Conservation (phyloP, 345 rosid genomes). For the Brassica incana region DNA sequence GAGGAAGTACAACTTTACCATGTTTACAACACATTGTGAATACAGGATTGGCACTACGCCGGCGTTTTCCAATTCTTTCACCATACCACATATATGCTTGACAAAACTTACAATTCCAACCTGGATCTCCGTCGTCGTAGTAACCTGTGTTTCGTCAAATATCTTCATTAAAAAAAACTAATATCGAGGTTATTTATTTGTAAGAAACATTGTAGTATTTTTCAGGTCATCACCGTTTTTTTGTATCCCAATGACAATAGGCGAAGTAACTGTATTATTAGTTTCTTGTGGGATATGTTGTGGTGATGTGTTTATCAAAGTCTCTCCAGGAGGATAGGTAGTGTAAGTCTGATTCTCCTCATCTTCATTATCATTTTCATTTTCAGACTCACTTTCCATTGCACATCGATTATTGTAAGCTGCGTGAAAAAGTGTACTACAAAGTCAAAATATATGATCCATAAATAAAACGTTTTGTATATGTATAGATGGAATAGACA, state of each 20-base stretch:
- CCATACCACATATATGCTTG: neutral
- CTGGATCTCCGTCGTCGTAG: neutral
- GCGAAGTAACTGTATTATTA: neutral
- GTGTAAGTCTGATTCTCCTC: no score
- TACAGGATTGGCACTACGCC: no score
- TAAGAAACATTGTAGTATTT: no score
- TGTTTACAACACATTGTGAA: no score
- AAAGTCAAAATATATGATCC: no score
- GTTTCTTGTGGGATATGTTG: neutral
- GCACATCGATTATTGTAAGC: neutral
- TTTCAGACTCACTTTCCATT: neutral
- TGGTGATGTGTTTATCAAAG: no score
- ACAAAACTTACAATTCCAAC: neutral
- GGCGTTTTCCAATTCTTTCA: neutral
- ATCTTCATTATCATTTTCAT: neutral
- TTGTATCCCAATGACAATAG: neutral
- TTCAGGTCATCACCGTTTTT: neutral
- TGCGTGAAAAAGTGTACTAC: neutral
- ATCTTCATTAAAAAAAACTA: neutral
- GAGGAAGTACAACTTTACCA: no score
- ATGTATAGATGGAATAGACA: no score
- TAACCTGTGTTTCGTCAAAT: no score
- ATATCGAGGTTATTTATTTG: neutral
- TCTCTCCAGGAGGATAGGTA: no score
- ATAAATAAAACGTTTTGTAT: no score